Conservation (phyloP, 768 basidiomycete genomes). For the Mycena kentingensis region DNA sequence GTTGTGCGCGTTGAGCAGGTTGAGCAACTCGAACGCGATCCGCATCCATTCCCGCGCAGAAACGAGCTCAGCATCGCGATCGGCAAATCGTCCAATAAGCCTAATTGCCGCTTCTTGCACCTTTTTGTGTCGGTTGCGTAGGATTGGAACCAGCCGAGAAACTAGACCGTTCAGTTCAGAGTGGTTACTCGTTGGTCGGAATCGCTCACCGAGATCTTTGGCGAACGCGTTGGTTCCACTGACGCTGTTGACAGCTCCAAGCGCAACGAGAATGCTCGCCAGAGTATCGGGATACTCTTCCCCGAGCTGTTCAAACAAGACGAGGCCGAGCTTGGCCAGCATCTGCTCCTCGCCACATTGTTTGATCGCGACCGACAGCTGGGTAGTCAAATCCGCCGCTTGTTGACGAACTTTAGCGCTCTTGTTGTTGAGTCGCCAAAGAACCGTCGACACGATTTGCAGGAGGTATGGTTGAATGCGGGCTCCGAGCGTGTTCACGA, state of each 20-base stretch:
- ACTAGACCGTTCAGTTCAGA: slow-evolving; percentile 41
- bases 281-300: slow-evolving; percentile 99
- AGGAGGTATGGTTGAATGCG: slow-evolving; percentile 98
- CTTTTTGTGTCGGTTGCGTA: slow-evolving; percentile 98
- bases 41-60: slow-evolving; percentile 99
- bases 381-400: slow-evolving; percentile 92
- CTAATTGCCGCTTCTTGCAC: slow-evolving; percentile 99
- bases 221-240: slow-evolving; percentile 99
- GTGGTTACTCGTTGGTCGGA: background rate
- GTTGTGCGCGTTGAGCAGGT: slow-evolving; percentile 97
- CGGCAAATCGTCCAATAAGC: slow-evolving; percentile 96
- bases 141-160: slow-evolving; percentile 97
- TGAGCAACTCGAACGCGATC: slow-evolving; percentile 97
- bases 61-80: slow-evolving; percentile 98
- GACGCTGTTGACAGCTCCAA: slow-evolving; percentile 96
- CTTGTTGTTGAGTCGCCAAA: slow-evolving; percentile 99
- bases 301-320: slow-evolving; percentile 96
- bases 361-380: slow-evolving; percentile 95
- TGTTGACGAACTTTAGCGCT: slow-evolving; percentile 98
- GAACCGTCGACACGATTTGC: slow-evolving; percentile 96
- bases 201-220: slow-evolving; percentile 90
- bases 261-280: slow-evolving; percentile 97
- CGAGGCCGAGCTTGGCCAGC: slow-evolving; percentile 92
- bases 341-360: slow-evolving; percentile 96
- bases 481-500: slow-evolving; percentile 93